Percentiles rank a stretch among this genome's conserved stretches.
Conservation (phyloP, 495 filamentous ascomycete species). For the Schizothecium vesticola region DNA sequence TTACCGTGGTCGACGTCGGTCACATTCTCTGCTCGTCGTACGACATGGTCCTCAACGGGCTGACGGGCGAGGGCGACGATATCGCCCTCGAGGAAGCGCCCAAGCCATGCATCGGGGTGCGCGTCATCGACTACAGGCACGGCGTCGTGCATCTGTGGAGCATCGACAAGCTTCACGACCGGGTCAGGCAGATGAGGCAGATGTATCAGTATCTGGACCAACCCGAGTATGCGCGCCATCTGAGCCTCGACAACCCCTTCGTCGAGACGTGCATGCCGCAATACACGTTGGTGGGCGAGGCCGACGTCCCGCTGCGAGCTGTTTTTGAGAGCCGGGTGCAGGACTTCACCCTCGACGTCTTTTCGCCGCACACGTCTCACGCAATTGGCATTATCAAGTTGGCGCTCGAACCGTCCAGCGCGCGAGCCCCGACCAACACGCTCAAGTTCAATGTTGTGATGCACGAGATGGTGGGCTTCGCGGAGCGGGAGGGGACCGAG, state of each 20-base stretch:
- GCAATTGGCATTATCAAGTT: conserved; percentile 85
- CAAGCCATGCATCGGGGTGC: conserved; percentile 87
- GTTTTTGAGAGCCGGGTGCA: conserved; percentile 95
- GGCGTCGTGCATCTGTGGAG: conserved; percentile 90
- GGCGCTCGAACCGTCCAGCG: conserved; percentile 88
- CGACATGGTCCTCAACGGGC: conserved; percentile 89
- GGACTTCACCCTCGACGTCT: conserved; percentile 84
- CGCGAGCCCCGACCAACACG: conserved; percentile 84
- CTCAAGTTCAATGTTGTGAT: conserved; percentile 98
- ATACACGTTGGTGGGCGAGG: conserved; percentile 90
- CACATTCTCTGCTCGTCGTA: conserved; percentile 89
- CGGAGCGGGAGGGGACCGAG: conserved; percentile 90
- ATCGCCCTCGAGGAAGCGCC: conserved; percentile 70
- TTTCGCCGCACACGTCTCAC: conserved; percentile 86
- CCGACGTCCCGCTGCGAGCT: conserved; percentile 84
- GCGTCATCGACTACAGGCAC: conserved; percentile 88
- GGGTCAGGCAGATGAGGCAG: conserved; percentile 87
- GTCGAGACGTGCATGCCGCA: conserved; percentile 82
- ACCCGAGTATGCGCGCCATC: conserved; percentile 84
- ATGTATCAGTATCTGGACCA: conserved; percentile 94
- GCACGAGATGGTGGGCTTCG: conserved; percentile 94
- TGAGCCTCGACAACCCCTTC: conserved; percentile 78
- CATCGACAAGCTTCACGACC: conserved; percentile 80
- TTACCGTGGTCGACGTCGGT: conserved; percentile 82
- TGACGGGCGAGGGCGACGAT: conserved; percentile 83